Evolutionary conservation across 2,329 filamentous ascomycete species (phyloP).

Genomic region (Zymoseptoria pseudotritici): DNA sequence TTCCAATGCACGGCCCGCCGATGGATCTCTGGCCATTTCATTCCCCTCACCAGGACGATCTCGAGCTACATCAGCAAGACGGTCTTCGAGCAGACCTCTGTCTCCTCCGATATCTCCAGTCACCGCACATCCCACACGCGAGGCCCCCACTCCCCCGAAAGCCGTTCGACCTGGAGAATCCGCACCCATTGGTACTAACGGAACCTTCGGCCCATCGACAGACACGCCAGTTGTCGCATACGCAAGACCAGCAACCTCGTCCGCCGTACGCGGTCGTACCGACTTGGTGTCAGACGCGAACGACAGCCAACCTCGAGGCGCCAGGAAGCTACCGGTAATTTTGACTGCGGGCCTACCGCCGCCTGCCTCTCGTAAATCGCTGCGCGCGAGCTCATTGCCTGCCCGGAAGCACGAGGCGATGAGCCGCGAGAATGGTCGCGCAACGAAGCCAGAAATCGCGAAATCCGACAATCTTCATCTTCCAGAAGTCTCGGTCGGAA

Average conservation of each 20-base stretch:
- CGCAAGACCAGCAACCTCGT: neutral
- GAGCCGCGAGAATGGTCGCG: neutral
- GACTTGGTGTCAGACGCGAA: neutral
- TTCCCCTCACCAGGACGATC: conserved; percentile 17
- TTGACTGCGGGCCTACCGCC: neutral
- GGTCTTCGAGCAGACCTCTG: neutral
- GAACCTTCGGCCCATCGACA: neutral
- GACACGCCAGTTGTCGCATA: neutral
- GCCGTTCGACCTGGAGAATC: neutral
- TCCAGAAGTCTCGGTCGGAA: neutral
- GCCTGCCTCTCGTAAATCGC: neutral
- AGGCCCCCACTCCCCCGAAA: neutral
- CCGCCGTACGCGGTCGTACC: neutral
- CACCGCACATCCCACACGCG: neutral
- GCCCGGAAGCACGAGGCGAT: neutral
- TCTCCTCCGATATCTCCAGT: neutral
- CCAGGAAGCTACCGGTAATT: neutral
- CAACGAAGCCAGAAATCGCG: neutral
- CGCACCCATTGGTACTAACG: neutral
- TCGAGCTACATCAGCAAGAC: neutral
- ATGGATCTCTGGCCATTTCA: conserved; percentile 14
- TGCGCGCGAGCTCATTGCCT: neutral
- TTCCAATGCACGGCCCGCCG: conserved; percentile 3
- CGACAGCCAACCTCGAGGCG: neutral
- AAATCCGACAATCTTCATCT: neutral